A percentile compares a stretch with the other conserved stretches of the same genome.
These are phyloP conservation scores for Spergularia azorica DNA, from an alignment of 179 eudicot species.

Conservation along the genomic window DNA sequence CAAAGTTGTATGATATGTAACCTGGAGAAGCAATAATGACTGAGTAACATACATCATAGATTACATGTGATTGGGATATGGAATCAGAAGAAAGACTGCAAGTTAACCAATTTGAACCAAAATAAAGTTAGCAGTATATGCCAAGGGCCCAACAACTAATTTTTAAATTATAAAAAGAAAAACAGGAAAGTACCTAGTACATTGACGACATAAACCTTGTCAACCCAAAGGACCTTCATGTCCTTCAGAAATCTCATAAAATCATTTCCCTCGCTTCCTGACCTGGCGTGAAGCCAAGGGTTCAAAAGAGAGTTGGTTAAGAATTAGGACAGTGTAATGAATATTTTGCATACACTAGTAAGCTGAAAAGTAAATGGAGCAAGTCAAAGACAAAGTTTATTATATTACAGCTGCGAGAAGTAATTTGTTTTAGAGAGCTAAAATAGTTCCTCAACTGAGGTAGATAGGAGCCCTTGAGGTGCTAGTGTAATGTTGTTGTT, in stretches of 20 bases:
- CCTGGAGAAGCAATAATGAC: slow-evolving; percentile 44
- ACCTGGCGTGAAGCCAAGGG: slow-evolving; percentile 36
- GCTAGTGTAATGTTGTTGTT: no score
- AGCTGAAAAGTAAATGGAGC: not conserved
- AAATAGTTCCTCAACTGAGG: no score
- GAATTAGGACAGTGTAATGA: not conserved
- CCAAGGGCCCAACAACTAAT: not conserved
- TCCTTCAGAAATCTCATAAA: slow-evolving; percentile 57
- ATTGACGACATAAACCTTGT: slow-evolving; percentile 76
- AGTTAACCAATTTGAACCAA: no score
- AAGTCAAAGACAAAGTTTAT: not conserved
- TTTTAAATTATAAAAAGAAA: not conserved
- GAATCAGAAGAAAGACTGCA: not conserved
- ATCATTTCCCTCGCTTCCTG: slow-evolving; percentile 35
- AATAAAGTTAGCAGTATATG: no score
- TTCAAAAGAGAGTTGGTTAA: not conserved
- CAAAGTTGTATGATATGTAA: slow-evolving; percentile 89
- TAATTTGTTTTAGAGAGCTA: no score
- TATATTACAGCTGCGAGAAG: not conserved
- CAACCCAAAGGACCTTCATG: slow-evolving; percentile 64
- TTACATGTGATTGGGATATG: not conserved
- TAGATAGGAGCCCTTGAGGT: no score
- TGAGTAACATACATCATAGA: not conserved
- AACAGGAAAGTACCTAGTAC: slow-evolving; percentile 64
- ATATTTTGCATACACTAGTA: not conserved